phyloP scores from a whole-genome alignment of 2,329 filamentous ascomycete genomes.

The Aspergillus jensenii region DNA sequence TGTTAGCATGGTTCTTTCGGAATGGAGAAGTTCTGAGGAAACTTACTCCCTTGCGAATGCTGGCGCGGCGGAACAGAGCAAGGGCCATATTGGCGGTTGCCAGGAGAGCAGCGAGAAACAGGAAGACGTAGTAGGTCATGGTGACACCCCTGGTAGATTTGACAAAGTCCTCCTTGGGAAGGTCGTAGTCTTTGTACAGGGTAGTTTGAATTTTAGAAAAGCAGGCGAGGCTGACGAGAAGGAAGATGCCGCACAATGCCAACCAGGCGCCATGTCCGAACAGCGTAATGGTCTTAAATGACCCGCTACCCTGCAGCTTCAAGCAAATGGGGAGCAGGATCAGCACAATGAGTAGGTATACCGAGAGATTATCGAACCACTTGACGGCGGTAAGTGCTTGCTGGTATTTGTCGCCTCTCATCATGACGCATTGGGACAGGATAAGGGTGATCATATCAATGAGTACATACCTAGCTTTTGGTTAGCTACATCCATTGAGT shows the following conservation, averaged over 20 bases:
- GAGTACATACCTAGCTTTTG: not conserved
- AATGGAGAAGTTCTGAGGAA: not conserved
- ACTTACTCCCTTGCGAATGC: constrained; percentile 13
- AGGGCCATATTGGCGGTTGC: constrained; percentile 9
- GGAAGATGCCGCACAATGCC: constrained; percentile 7
- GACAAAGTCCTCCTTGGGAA: not conserved
- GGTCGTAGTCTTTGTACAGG: not conserved
- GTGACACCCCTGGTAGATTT: not conserved
- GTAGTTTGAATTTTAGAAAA: constrained; percentile 3
- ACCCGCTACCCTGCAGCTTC: constrained; percentile 10
- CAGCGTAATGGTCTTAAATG: not conserved
- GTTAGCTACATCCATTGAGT: not conserved
- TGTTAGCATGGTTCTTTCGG: not conserved
- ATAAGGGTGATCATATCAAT: constrained; percentile 6
- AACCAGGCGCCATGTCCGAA: constrained; percentile 6
- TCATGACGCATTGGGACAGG: constrained; percentile 9
- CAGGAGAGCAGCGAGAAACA: constrained; percentile 12
- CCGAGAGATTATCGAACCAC: constrained; percentile 7
- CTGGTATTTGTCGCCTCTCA: not conserved
- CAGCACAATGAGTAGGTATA: constrained; percentile 5
- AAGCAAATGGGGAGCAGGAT: constrained; percentile 18
- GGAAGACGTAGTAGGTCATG: constrained; percentile 10
- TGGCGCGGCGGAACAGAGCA: constrained; percentile 3
- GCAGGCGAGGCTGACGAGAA: constrained; percentile 9
- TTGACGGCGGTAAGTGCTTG: not conserved